Conservation (phyloP, 225 moss, liverwort and hornwort species). For the Climacium dendroides region DNA sequence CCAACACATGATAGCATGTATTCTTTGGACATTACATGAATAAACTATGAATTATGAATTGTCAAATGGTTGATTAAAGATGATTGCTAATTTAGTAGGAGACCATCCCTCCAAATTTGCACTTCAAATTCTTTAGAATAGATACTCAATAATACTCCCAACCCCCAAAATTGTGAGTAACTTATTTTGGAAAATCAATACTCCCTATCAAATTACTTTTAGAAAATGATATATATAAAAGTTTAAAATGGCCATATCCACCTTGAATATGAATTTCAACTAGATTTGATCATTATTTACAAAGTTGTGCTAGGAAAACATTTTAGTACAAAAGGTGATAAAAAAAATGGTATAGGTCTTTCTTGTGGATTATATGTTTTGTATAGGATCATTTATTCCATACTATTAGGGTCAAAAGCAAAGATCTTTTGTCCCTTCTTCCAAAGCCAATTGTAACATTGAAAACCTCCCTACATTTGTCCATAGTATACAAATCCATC, state of each 20-base stretch:
- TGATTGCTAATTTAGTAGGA: not conserved
- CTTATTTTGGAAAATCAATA: not conserved
- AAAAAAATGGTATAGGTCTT: not conserved
- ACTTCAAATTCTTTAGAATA: not conserved
- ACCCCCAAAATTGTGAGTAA: not conserved
- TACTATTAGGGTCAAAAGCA: not conserved
- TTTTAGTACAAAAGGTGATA: not conserved
- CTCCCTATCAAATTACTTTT: not conserved
- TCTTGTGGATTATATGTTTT: not conserved
- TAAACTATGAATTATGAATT: too few species aligned
- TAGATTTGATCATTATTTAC: not conserved
- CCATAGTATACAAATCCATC: not conserved
- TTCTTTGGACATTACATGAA: not conserved
- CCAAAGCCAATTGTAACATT: not conserved
- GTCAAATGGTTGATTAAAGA: not conserved
- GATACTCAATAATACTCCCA: not conserved
- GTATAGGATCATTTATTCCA: not conserved
- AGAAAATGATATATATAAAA: too few species aligned
- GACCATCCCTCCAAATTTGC: not conserved
- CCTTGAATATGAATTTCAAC: not conserved
- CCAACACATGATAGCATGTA: not conserved
- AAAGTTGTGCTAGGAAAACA: not conserved
- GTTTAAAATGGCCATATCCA: not conserved
- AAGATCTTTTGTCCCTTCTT: not conserved
- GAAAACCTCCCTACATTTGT: not conserved